A percentile compares a stretch with the other conserved stretches of the same genome.
Evolutionary conservation across 2,329 filamentous ascomycete genomes (phyloP).

Genomic region (Cordyceps tenuipes): DNA sequence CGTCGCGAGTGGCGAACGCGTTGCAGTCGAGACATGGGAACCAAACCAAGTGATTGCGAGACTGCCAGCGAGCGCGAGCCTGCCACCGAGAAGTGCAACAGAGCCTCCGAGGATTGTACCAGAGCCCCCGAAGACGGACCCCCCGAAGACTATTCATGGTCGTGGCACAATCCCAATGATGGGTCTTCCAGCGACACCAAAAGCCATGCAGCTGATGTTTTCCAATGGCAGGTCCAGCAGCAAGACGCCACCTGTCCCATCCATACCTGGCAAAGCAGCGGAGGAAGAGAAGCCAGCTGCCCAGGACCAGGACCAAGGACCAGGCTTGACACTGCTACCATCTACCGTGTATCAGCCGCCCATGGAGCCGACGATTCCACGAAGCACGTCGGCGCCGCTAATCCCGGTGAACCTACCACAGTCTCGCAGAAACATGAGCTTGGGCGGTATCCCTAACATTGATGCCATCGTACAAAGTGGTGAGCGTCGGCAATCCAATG

Average conservation of each 20-base stretch:
- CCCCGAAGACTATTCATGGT: conserved; percentile 44
- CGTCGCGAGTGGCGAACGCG: conserved; percentile 10
- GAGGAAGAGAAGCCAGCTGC: conserved; percentile 26
- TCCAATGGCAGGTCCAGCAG: conserved; percentile 33
- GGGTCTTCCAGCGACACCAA: conserved; percentile 82
- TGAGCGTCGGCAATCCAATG: conserved; percentile 39
- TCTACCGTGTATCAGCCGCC: conserved; percentile 54
- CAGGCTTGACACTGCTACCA: conserved; percentile 41
- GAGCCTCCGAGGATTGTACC: conserved; percentile 47
- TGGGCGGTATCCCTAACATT: conserved; percentile 35
- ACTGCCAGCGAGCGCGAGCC: conserved; percentile 31
- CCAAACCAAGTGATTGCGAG: too few species aligned
- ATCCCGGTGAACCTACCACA: conserved; percentile 33
- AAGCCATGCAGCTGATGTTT: conserved; percentile 79
- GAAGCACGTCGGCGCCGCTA: conserved; percentile 55
- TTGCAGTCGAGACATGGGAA: conserved; percentile 35
- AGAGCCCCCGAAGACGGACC: conserved; percentile 47
- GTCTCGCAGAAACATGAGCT: conserved; percentile 28
- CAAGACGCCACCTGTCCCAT: conserved; percentile 2
- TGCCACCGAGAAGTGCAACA: conserved; percentile 50
- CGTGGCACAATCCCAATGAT: conserved; percentile 41
- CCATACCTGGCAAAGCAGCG: conserved; percentile 11
- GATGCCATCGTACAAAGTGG: conserved; percentile 34
- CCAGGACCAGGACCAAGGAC: conserved; percentile 15
- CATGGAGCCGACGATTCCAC: conserved; percentile 38